Percentiles rank a stretch among this genome's conserved stretches.
phyloP scores from a whole-genome alignment of 345 rosid genomes.

The Populus pruinosa region DNA sequence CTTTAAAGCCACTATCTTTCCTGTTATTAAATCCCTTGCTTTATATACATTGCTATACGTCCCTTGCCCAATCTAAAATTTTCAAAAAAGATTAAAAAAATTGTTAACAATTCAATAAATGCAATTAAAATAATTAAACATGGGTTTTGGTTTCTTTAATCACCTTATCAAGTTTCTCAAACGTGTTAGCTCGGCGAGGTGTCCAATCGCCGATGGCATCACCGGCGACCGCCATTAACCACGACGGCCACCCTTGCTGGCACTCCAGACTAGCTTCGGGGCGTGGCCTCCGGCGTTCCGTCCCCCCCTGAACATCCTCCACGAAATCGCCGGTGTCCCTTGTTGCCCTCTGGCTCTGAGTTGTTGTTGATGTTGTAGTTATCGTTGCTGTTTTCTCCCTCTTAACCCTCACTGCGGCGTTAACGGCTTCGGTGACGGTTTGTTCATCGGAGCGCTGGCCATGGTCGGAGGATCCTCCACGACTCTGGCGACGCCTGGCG shows the following conservation, averaged over 20 bases:
- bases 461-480: constrained; percentile 22
- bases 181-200: constrained; percentile 75
- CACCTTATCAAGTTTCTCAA: constrained; percentile 86
- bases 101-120: not conserved
- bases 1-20: constrained; percentile 89
- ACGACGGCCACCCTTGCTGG: constrained; percentile 75
- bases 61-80: constrained; percentile 82
- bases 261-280: constrained; percentile 21
- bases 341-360: constrained; percentile 27
- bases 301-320: constrained; percentile 21
- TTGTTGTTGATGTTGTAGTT: not conserved
- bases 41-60: constrained; percentile 94
- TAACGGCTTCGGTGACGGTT: constrained; percentile 25
- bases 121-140: not conserved
- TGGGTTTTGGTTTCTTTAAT: not conserved
- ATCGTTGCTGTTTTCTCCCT: constrained; percentile 10
- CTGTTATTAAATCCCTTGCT: constrained; percentile 73
- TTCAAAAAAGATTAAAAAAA: not conserved
- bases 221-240: constrained; percentile 76
- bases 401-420: constrained; percentile 19
- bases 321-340: constrained; percentile 36
- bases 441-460: constrained; percentile 34
- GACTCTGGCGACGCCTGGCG: constrained; percentile 18
- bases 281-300: constrained; percentile 32
- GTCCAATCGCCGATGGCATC: constrained; percentile 70